phyloP scores from a whole-genome alignment of 2,329 filamentous ascomycete species.

The Tolypocladium tropicale region DNA sequence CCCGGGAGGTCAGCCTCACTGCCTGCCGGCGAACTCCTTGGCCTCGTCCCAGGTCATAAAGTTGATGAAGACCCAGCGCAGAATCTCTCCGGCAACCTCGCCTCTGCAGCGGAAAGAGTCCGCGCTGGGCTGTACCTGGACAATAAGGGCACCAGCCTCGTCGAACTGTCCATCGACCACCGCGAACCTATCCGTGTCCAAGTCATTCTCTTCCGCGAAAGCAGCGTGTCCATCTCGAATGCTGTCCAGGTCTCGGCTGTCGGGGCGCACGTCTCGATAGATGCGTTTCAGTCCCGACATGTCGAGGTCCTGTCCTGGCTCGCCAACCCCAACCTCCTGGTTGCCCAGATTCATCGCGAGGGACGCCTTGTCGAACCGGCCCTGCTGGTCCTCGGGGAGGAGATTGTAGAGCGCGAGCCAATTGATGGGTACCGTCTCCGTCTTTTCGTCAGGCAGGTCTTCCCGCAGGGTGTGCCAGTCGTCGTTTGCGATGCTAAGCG shows the following conservation, averaged over 20 bases:
- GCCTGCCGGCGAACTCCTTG: neutral
- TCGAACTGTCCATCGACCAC: constrained; percentile 1
- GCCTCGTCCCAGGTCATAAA: constrained; percentile 5
- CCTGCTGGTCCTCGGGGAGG: neutral
- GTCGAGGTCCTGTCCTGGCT: neutral
- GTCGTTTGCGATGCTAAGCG: constrained; percentile 1
- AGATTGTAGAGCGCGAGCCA: constrained; percentile 2
- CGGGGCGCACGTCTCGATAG: neutral
- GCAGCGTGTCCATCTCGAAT: neutral
- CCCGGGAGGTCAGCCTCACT: neutral
- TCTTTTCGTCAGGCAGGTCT: neutral
- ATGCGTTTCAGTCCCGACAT: neutral
- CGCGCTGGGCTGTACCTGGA: neutral
- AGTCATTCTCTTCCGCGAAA: neutral
- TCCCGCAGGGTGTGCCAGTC: constrained; percentile 2
- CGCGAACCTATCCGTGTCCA: neutral
- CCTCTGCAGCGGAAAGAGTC: constrained; percentile 3
- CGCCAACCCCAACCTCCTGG: neutral
- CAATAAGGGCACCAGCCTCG: neutral
- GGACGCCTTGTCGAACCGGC: neutral
- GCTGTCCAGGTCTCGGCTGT: neutral
- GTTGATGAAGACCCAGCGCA: constrained; percentile 3
- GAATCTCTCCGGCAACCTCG: constrained; percentile 1
- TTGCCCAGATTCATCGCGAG: constrained; percentile 1
- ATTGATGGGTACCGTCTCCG: neutral